phyloP scores from a whole-genome alignment of 2,329 filamentous ascomycete species.

The Fusarium sulawesiense region DNA sequence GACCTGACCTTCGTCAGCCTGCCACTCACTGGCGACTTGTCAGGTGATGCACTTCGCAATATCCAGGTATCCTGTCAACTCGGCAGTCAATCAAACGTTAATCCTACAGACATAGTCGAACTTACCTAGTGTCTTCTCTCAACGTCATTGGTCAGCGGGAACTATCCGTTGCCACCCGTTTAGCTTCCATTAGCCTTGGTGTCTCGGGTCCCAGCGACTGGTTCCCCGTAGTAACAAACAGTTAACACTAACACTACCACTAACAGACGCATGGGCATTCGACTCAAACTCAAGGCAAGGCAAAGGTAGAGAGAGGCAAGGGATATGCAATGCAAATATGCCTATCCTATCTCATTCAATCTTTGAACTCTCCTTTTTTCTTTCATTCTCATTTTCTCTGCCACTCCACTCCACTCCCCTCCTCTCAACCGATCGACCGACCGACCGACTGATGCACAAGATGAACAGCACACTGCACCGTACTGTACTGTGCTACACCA shows the following conservation, averaged over 20 bases:
- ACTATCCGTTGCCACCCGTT: slow-evolving; percentile 1
- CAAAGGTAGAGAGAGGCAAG: slow-evolving; percentile 1
- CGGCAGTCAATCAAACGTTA: slow-evolving; percentile 21
- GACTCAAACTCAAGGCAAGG: slow-evolving; percentile 3
- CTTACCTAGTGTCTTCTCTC: background rate
- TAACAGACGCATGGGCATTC: background rate
- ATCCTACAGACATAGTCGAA: slow-evolving; percentile 12
- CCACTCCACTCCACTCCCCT: background rate
- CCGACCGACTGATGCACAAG: slow-evolving; percentile 2
- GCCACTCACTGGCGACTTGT: background rate
- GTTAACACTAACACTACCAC: slow-evolving; percentile 1
- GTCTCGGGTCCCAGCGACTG: slow-evolving; percentile 13
- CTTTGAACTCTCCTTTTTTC: background rate
- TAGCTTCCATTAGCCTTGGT: slow-evolving; percentile 7
- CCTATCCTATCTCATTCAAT: slow-evolving; percentile 16
- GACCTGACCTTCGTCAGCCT: background rate
- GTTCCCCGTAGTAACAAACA: slow-evolving; percentile 19
- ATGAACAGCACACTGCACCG: background rate
- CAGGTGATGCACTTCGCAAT: background rate
- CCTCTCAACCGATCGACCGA: slow-evolving; percentile 12
- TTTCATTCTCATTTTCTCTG: background rate
- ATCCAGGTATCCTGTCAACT: background rate
- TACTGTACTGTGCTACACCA: background rate
- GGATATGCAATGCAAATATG: slow-evolving; percentile 24
- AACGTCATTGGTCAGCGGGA: slow-evolving; percentile 19